Evolutionary conservation across 768 basidiomycete genomes (phyloP), one percentile per base, ranked within the genome.

Genomic region (Sistotremastrum suecicum): DNA sequence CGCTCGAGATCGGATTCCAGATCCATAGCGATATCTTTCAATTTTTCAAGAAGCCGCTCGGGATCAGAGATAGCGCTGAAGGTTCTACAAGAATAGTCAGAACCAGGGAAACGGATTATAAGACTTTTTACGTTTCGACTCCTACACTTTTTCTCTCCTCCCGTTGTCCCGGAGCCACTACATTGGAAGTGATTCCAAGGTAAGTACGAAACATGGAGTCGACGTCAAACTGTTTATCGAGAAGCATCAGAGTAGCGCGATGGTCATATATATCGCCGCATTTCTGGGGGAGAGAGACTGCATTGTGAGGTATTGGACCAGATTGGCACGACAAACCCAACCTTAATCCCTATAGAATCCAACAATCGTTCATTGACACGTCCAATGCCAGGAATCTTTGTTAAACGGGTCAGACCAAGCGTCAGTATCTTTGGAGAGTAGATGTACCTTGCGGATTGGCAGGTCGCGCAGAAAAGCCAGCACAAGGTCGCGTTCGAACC

Each of bases 141-240:
- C 95, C 94, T 34, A 98, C 87, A 49, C 87, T 90, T 66, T 92
- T 97, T 42, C 83, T 68, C 53, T 89, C 88, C 49, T 88, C 84
- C 50, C 94, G 68, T 49, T 69, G 70, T 40, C 75, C 67, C 4
- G 89, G 81, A 46, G 79, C 67, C 31, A 97, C 89, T 7, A 74
- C 63, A 53, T 90, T 97, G 1, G 82, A 85, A 1, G 83, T 80
- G 36, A 97, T 77, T 2, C 95, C 95, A 7, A 97, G 76, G 60
- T 89, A 75, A 0, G 81, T 82, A 50, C 71, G 74, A 39, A 95
- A 71, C 34, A 98, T 68, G 54, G 79, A 83, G 31, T 68, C 60
- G 34, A 88, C 66, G 7, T 86, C 87, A 54, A 94, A 83, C 49
- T 88, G 79, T 53, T 87, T 86, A 60, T 95, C 87, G 75, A 97